Percentiles rank a stretch among this genome's conserved stretches.
phyloP scores from a whole-genome alignment of 352 stramenopile species.

The Globisporangium carolinianum region DNA sequence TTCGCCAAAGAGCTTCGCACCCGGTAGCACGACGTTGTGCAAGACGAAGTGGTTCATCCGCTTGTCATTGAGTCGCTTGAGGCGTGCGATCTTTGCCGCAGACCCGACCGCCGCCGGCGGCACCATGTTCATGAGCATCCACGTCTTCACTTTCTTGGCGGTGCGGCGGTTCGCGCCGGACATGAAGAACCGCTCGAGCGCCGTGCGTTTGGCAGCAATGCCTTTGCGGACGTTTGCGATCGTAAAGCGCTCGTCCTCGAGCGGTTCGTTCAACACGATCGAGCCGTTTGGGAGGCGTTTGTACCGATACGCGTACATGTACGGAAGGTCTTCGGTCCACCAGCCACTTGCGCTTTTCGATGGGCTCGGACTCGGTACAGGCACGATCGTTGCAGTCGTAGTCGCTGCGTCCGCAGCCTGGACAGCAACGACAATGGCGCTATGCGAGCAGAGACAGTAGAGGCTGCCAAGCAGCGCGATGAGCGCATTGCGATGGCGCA shows the following conservation, averaged over 20 bases:
- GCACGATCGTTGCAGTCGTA: not conserved
- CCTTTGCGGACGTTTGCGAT: slow-evolving; percentile 4
- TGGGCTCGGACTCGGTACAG: not conserved
- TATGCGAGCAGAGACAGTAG: not conserved
- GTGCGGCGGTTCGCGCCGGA: slow-evolving; percentile 20
- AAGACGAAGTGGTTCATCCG: slow-evolving; percentile 25
- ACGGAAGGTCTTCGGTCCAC: slow-evolving; percentile 43
- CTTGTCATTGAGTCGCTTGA: slow-evolving; percentile 5
- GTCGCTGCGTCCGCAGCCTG: not conserved
- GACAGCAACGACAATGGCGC: not conserved
- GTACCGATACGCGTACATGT: slow-evolving; percentile 28
- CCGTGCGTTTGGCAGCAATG: slow-evolving; percentile 10
- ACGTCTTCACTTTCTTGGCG: slow-evolving; percentile 20
- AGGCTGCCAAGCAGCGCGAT: no score
- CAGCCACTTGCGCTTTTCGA: slow-evolving; percentile 15
- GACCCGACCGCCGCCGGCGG: slow-evolving; percentile 36
- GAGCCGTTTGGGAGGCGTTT: slow-evolving; percentile 34
- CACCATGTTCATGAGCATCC: slow-evolving; percentile 47
- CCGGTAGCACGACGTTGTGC: slow-evolving; percentile 26
- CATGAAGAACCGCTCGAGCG: slow-evolving; percentile 22
- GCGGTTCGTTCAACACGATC: slow-evolving; percentile 21
- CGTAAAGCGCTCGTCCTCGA: not conserved
- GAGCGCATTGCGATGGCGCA: no score
- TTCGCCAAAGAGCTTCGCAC: slow-evolving; percentile 25
- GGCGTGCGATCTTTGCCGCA: slow-evolving; percentile 23